These are phyloP conservation scores for Mycena sp. DNA, from an alignment of 1,284 basidiomycete genomes.

Conservation along the genomic window DNA sequence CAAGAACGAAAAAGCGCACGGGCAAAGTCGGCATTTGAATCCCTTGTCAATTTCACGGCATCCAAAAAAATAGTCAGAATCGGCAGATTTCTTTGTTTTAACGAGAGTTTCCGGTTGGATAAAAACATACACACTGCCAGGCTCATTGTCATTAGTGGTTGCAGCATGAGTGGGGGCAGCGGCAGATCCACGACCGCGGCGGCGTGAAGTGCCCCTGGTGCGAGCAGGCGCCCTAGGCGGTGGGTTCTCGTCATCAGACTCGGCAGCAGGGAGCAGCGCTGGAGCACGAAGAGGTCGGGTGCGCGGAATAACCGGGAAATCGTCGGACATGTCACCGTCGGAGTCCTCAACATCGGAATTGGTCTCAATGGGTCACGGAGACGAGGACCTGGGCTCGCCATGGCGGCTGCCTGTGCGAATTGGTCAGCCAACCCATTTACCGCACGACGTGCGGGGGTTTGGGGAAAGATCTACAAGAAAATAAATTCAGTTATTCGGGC, in stretches of 20 bases:
- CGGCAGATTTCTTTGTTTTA: slow-evolving; percentile 1
- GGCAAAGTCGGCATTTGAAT: no score
- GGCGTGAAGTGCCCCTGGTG: background rate
- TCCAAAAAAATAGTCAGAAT: slow-evolving; percentile 7
- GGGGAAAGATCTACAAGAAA: background rate
- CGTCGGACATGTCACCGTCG: background rate
- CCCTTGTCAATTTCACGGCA: background rate
- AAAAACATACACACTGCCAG: background rate
- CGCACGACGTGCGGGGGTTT: no score
- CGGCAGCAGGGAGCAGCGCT: background rate
- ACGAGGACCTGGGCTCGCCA: slow-evolving; percentile 4
- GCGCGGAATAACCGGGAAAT: background rate
- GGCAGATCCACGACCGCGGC: background rate
- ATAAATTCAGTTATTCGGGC: background rate
- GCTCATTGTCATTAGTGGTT: background rate
- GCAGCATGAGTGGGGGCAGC: slow-evolving; percentile 1
- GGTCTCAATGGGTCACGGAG: background rate
- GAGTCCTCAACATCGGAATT: background rate
- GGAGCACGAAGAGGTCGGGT: background rate
- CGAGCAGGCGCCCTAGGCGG: no score
- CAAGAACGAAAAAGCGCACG: no score
- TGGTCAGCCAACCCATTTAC: slow-evolving; percentile 9
- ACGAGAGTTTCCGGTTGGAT: slow-evolving; percentile 1
- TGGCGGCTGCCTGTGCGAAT: slow-evolving; percentile 4
- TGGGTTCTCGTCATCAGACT: no score